phyloP scores from a whole-genome alignment of 2,329 filamentous ascomycete species.

The Diaporthe velutina region DNA sequence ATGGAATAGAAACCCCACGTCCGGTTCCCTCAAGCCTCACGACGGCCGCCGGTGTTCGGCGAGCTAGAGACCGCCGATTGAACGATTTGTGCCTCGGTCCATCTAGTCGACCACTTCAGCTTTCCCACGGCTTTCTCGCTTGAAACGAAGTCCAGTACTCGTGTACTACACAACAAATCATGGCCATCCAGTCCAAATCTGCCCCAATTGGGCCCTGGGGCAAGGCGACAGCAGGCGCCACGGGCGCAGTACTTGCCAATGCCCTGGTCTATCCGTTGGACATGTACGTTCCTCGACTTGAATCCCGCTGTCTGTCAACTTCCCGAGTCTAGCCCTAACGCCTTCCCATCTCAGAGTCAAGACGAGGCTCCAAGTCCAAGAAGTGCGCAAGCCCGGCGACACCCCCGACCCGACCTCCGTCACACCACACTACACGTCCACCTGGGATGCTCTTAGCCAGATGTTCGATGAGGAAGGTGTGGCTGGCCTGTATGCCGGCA shows the following conservation, averaged over 20 bases:
- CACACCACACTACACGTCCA: conserved; percentile 84
- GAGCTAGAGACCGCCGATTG: conserved; percentile 21
- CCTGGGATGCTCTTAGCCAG: conserved; percentile 87
- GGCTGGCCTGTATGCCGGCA: conserved; percentile 87
- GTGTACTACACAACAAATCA: conserved; percentile 60
- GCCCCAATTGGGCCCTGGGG: conserved; percentile 89
- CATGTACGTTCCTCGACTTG: conserved; percentile 71
- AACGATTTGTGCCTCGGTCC: conserved; percentile 65
- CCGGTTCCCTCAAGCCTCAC: conserved; percentile 11
- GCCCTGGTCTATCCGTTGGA: conserved; percentile 96
- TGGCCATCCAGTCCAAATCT: conserved; percentile 74
- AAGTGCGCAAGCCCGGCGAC: conserved; percentile 71
- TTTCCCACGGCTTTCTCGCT: background rate
- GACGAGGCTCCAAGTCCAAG: conserved; percentile 94
- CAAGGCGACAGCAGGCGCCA: conserved; percentile 89
- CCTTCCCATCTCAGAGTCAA: conserved; percentile 76
- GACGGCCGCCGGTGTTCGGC: conserved; percentile 38
- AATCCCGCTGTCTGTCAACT: background rate
- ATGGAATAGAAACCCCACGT: conserved; percentile 15
- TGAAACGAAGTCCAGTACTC: background rate
- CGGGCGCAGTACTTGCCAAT: conserved; percentile 94
- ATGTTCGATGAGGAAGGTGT: conserved; percentile 87
- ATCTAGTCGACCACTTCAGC: conserved; percentile 45
- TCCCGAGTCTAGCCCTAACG: conserved; percentile 48
- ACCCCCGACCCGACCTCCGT: conserved; percentile 59